These are phyloP conservation scores for Waitea zeae DNA, from an alignment of 1,284 basidiomycete species.

Conservation along the genomic window DNA sequence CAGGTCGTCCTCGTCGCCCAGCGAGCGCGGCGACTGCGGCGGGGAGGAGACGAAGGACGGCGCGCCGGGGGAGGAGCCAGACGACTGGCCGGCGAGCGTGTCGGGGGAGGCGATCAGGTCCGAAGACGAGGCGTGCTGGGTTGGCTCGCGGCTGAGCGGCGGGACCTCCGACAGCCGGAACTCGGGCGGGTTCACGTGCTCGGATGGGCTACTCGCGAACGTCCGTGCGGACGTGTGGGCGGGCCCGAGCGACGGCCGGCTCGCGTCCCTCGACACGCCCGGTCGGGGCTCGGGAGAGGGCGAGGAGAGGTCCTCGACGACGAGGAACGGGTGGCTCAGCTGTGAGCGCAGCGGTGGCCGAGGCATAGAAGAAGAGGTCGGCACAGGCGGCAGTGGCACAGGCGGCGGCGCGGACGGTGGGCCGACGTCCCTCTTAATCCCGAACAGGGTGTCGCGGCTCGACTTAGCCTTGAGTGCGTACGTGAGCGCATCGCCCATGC, in stretches of 20 bases:
- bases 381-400: conserved; percentile 3
- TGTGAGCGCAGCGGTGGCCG: no score
- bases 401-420: conserved; percentile 2
- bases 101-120: no score
- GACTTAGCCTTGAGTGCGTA: conserved; percentile 15
- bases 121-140: not conserved
- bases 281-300: not conserved
- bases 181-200: conserved; percentile 11
- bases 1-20: conserved; percentile 33
- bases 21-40: conserved; percentile 15
- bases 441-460: conserved; percentile 12
- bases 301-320: no score
- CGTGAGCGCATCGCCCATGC: conserved; percentile 28
- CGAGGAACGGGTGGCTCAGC: no score
- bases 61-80: conserved; percentile 19
- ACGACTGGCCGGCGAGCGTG: no score
- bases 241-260: conserved; percentile 4
- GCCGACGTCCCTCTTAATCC: conserved; percentile 7
- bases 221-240: conserved; percentile 11
- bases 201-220: conserved; percentile 12
- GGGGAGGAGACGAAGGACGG: conserved; percentile 22
- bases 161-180: conserved; percentile 8
- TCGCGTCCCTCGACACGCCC: not conserved
- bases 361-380: not conserved
- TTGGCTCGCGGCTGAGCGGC: not conserved